Percentiles rank a stretch among this genome's conserved stretches.
phyloP scores from a whole-genome alignment of 192 early-diverging fungal genomes.

The Mortierella alpina region DNA sequence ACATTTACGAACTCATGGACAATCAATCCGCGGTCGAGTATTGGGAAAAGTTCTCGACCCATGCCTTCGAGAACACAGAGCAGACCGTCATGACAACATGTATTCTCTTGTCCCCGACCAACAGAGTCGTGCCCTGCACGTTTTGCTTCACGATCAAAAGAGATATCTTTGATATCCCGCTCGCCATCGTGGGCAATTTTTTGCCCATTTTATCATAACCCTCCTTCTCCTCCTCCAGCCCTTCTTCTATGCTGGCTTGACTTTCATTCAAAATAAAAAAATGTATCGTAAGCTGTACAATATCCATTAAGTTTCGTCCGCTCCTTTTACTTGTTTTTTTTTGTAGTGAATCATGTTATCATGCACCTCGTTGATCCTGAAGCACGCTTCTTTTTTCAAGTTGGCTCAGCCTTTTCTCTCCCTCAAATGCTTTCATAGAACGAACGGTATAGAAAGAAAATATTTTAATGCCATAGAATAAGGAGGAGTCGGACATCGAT shows the following conservation, averaged over 20 bases:
- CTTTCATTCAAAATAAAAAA: background rate
- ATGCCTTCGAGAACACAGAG: constrained; percentile 95
- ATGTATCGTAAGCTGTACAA: too few species aligned
- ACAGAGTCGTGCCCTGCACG: constrained; percentile 84
- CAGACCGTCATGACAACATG: constrained; percentile 89
- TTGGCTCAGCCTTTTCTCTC: too few species aligned
- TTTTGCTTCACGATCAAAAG: constrained; percentile 97
- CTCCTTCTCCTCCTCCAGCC: background rate
- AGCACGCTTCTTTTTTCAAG: too few species aligned
- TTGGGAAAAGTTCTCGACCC: constrained; percentile 93
- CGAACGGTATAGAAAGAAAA: too few species aligned
- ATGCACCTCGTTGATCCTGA: too few species aligned
- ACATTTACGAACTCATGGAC: constrained; percentile 95
- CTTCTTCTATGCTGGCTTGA: background rate
- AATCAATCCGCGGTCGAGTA: constrained; percentile 92
- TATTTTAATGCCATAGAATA: too few species aligned
- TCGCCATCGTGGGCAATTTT: constrained; percentile 83
- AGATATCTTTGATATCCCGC: constrained; percentile 95
- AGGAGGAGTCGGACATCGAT: too few species aligned
- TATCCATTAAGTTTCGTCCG: too few species aligned
- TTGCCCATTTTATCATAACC: constrained; percentile 45
- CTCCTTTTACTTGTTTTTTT: too few species aligned
- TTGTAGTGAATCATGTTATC: too few species aligned
- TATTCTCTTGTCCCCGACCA: constrained; percentile 78
- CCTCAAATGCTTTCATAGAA: too few species aligned